Evolutionary conservation across 352 stramenopile species (phyloP).

Genomic region (Halophytophthora polymorphica): DNA sequence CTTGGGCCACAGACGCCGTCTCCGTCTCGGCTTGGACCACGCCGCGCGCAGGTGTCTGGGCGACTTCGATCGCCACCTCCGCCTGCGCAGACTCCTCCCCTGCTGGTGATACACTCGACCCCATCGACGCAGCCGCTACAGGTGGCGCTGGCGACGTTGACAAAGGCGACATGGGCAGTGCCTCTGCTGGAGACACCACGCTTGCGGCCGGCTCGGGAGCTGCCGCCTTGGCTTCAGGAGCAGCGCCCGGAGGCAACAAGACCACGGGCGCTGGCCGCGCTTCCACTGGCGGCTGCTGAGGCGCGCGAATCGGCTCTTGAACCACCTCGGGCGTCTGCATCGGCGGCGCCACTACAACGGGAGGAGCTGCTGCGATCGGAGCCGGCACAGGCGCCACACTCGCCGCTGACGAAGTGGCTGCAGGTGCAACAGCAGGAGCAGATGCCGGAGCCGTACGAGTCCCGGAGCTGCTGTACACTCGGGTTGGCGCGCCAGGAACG

Average conservation of each 20-base stretch:
- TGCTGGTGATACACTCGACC: constrained; percentile 6
- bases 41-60: too few species aligned
- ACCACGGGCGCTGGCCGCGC: constrained; percentile 33
- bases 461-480: constrained; percentile 11
- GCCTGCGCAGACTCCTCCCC: constrained; percentile 31
- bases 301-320: constrained; percentile 11
- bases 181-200: constrained; percentile 12
- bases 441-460: constrained; percentile 18
- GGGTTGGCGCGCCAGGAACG: constrained; percentile 14
- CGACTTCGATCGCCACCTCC: constrained; percentile 36
- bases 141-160: constrained; percentile 17
- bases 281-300: constrained; percentile 8
- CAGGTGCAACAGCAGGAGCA: constrained; percentile 10
- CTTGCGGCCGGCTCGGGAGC: constrained; percentile 18
- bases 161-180: constrained; percentile 6
- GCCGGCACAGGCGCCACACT: constrained; percentile 1
- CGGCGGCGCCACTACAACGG: constrained; percentile 7
- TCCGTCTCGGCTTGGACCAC: too few species aligned
- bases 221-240: constrained; percentile 12
- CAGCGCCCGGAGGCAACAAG: constrained; percentile 27
- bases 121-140: constrained; percentile 14
- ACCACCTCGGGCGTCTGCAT: constrained; percentile 9
- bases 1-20: constrained; percentile 5
- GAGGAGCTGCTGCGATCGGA: constrained; percentile 14
- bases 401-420: not conserved